These are phyloP conservation scores for Fusarium sp. DNA, from an alignment of 2,329 filamentous ascomycete genomes.

Conservation along the genomic window DNA sequence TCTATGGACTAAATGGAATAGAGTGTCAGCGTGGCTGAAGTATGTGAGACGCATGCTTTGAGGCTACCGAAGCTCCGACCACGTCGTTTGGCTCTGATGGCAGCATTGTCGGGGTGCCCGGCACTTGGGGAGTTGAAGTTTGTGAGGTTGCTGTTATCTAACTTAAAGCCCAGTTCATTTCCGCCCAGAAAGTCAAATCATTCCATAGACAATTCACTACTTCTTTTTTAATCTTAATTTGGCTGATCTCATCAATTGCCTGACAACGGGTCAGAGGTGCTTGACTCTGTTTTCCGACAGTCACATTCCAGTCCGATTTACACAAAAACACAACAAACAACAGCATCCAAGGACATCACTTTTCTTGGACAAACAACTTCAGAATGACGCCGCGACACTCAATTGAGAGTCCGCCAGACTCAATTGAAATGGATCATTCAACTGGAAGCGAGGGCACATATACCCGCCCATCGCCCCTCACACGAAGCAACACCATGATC, in stretches of 20 bases:
- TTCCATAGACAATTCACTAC: neutral
- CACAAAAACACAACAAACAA: neutral
- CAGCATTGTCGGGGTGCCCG: neutral
- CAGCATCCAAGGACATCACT: neutral
- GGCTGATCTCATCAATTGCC: neutral
- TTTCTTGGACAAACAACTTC: neutral
- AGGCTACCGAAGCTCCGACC: neutral
- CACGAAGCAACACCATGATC: slow-evolving; percentile 6
- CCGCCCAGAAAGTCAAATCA: neutral
- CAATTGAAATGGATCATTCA: neutral
- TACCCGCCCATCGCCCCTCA: neutral
- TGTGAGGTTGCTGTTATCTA: neutral
- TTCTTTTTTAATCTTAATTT: neutral
- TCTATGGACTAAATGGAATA: neutral
- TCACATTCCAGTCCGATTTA: neutral
- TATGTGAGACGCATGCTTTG: neutral
- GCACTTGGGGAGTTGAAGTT: neutral
- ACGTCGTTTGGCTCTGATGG: neutral
- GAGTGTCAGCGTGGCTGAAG: neutral
- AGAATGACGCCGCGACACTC: neutral
- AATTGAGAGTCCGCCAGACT: neutral
- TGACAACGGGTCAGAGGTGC: neutral
- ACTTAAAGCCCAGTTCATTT: neutral
- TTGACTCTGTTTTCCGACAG: neutral
- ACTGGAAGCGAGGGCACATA: neutral